These are phyloP conservation scores for Chlamydomonas incerta DNA, from an alignment of 139 green algal species.

Conservation along the genomic window DNA sequence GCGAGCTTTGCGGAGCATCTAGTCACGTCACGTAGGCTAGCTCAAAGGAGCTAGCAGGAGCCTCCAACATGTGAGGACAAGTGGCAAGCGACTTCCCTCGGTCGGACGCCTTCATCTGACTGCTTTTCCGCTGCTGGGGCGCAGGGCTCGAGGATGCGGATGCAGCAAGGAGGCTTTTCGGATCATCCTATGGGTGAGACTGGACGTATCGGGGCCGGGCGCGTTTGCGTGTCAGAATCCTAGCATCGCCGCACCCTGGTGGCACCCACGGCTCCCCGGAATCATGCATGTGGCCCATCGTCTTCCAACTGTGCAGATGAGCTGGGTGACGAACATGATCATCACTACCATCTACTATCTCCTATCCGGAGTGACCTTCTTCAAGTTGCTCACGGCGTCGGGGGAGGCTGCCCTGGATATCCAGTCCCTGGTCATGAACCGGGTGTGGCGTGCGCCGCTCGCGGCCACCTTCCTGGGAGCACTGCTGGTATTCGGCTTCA, in stretches of 20 bases:
- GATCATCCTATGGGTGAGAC: slow-evolving; percentile 47
- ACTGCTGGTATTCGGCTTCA: slow-evolving; percentile 60
- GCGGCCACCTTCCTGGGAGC: slow-evolving; percentile 46
- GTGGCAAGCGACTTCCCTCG: no score
- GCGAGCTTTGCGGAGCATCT: no score
- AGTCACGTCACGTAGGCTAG: no score
- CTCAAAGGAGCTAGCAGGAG: no score
- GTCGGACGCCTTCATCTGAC: no score
- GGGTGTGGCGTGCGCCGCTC: slow-evolving; percentile 48
- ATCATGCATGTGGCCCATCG: no score
- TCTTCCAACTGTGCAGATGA: slow-evolving; percentile 3
- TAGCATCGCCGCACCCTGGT: no score
- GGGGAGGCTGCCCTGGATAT: neutral
- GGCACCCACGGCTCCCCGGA: no score
- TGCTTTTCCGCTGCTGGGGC: no score
- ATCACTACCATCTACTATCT: slow-evolving; percentile 61
- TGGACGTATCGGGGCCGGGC: no score
- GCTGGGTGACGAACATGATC: slow-evolving; percentile 53
- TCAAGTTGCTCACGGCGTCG: slow-evolving; percentile 51
- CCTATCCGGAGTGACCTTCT: slow-evolving; percentile 38
- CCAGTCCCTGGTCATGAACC: slow-evolving; percentile 22
- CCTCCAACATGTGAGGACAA: no score
- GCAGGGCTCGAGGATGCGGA: neutral
- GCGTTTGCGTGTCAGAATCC: no score
- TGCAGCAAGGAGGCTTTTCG: slow-evolving; percentile 36